Conservation (phyloP, 768 basidiomycete genomes). For the Naganishia randhawae region DNA sequence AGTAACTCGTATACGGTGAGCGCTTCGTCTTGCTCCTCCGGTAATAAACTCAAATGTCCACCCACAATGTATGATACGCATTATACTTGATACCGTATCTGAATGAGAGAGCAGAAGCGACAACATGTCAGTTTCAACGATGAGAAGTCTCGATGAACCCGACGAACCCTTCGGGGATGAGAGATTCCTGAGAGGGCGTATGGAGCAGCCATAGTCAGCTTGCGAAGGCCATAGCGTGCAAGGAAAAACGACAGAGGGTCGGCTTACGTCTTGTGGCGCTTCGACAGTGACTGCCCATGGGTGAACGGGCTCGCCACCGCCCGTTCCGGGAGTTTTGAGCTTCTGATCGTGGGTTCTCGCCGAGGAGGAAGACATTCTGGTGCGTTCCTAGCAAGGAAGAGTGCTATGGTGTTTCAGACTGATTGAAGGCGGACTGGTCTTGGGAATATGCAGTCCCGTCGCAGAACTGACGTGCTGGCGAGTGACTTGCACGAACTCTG, state of each 20-base stretch:
- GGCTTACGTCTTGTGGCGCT: slow-evolving; percentile 21
- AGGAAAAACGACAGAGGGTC: neutral
- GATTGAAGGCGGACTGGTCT: too few relatives aligned
- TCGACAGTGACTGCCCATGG: slow-evolving; percentile 30
- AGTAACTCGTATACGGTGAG: neutral
- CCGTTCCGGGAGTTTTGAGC: slow-evolving; percentile 22
- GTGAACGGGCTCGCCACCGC: slow-evolving; percentile 26
- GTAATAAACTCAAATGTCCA: neutral
- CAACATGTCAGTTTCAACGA: neutral
- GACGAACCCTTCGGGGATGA: slow-evolving; percentile 31
- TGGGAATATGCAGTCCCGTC: too few relatives aligned
- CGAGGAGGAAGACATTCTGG: slow-evolving; percentile 24
- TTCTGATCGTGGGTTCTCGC: slow-evolving; percentile 24
- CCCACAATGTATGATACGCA: slow-evolving; percentile 32
- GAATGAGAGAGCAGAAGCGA: neutral
- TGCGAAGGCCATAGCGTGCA: too few relatives aligned
- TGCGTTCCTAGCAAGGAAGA: too few relatives aligned
- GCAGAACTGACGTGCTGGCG: too few relatives aligned
- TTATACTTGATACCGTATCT: slow-evolving; percentile 33
- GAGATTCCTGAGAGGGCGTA: slow-evolving; percentile 1
- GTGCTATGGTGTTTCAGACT: too few relatives aligned
- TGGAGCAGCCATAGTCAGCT: neutral
- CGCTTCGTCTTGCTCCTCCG: neutral
- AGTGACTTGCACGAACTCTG: too few relatives aligned
- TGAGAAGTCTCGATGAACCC: neutral